Base-by-base conservation (phyloP, 176 grass and related monocot species). In the Ensete glaucum region DNA sequence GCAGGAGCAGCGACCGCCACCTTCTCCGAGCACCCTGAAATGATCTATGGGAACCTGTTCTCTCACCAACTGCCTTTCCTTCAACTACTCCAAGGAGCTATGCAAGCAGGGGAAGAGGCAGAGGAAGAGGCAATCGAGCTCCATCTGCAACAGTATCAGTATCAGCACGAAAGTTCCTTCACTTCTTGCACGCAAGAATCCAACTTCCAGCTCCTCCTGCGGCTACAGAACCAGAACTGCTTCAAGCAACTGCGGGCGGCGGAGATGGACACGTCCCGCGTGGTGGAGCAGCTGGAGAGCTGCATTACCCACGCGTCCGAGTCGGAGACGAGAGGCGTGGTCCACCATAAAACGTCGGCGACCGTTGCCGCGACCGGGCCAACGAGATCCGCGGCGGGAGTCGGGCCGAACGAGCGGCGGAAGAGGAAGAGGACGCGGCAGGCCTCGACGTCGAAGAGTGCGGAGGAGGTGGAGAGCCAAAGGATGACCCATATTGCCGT, bases 401-500 rank as follows among this genome's bases (percentile, higher is more conserved):
- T 49, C 5, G 60, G 75, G 49, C 27, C 60, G n/a, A 64, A 81
- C 72, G 58, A 78, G 69, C 26, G 76, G n/a, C 79, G 69, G 71
- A 94, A 87, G 69, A 81, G 88, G 62, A 84, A 84, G 58, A 60
- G 88, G 16, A 23, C 76, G 57, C 83, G 81, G 1, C 55, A 62
- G 69, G 60, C 54, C 71, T 78, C 76, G 79, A 76, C 88, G 66
- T 71, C 85, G 15, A 94, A 87, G 86, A 94, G 89, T 78, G 73
- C 85, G 1, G 84, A 86, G 87, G 90, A 91, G 83, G 82, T 85
- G 22, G 96, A 99, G 88, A 91, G 64, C 81, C 96, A 99, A 80
- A 87, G 96, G 75, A 94, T 90, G 84, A 87, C 96, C 3, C 96
- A 99, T 85, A 99, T 99, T 76, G 87, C 85, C 25, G 88, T 99